Percentiles rank a stretch among this genome's conserved stretches.
phyloP scores from a whole-genome alignment of 2,329 filamentous ascomycete species.

The Clarireedia paspali region DNA sequence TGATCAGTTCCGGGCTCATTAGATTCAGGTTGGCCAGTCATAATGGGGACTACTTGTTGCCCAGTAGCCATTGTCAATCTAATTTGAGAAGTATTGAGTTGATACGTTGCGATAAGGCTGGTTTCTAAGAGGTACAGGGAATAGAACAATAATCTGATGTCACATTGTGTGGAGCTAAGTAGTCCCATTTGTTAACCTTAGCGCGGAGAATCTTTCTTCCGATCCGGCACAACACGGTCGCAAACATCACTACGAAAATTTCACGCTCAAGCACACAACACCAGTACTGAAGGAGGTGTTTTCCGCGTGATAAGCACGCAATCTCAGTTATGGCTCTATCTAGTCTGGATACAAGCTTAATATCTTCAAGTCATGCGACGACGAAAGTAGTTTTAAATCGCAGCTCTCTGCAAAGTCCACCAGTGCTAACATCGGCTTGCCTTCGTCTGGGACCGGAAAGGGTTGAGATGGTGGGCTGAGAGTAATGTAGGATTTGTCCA shows the following conservation, averaged over 20 bases:
- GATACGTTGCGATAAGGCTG: too few species aligned
- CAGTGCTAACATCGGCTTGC: background rate
- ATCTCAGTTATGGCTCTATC: too few species aligned
- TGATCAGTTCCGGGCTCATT: background rate
- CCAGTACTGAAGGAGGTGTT: too few species aligned
- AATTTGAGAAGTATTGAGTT: too few species aligned
- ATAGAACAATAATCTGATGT: background rate
- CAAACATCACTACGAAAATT: too few species aligned
- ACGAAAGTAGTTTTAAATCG: background rate
- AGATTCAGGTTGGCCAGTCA: background rate
- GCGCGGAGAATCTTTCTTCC: too few species aligned
- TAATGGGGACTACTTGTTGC: background rate
- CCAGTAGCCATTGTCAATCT: background rate
- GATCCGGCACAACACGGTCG: background rate
- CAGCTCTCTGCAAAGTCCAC: conserved; percentile 1
- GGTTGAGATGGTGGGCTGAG: background rate
- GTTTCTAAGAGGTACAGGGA: background rate
- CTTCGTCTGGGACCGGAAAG: background rate
- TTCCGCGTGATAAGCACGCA: too few species aligned
- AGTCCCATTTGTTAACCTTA: background rate
- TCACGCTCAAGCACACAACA: too few species aligned
- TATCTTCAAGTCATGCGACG: too few species aligned
- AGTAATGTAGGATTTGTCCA: conserved; percentile 3
- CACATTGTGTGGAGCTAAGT: background rate
- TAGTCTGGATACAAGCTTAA: too few species aligned